These are phyloP conservation scores for Fusarium mundagurra DNA, from an alignment of 2,329 filamentous ascomycete genomes.

Conservation along the genomic window DNA sequence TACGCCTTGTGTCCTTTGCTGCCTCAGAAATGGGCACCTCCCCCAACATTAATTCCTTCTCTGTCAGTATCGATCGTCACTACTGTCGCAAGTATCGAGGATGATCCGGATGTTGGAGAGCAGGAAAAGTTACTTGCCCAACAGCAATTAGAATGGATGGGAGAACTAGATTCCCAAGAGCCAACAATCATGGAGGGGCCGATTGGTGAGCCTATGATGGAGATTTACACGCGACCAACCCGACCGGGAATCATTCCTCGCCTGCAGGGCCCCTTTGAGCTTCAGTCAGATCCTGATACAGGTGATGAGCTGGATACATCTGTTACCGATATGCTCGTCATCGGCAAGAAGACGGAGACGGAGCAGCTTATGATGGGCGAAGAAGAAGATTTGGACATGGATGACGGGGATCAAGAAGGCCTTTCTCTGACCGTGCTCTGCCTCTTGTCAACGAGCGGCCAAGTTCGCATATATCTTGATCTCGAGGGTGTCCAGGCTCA, in stretches of 20 bases:
- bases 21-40: constrained; percentile 85
- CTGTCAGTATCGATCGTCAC: constrained; percentile 85
- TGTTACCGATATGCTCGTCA: constrained; percentile 70
- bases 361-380: constrained; percentile 71
- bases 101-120: constrained; percentile 64
- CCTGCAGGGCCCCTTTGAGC: constrained; percentile 70
- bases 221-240: constrained; percentile 66
- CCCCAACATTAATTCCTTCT: constrained; percentile 80
- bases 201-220: constrained; percentile 58
- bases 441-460: constrained; percentile 68
- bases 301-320: constrained; percentile 66
- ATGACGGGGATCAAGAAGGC: constrained; percentile 66
- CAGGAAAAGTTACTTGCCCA: constrained; percentile 66
- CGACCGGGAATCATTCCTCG: constrained; percentile 67
- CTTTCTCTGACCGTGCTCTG: constrained; percentile 69
- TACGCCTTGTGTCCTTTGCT: constrained; percentile 93
- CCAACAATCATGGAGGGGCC: constrained; percentile 63
- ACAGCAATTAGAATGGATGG: constrained; percentile 75
- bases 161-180: constrained; percentile 71
- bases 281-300: constrained; percentile 64
- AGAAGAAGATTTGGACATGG: constrained; percentile 68
- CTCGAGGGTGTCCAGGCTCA: constrained; percentile 71
- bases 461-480: constrained; percentile 70
- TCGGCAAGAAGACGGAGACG: constrained; percentile 69
- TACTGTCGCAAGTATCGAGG: constrained; percentile 71